Percentiles rank a stretch among this genome's conserved stretches.
phyloP scores from a whole-genome alignment of 345 rosid genomes.

The Moricandia moricandioides region DNA sequence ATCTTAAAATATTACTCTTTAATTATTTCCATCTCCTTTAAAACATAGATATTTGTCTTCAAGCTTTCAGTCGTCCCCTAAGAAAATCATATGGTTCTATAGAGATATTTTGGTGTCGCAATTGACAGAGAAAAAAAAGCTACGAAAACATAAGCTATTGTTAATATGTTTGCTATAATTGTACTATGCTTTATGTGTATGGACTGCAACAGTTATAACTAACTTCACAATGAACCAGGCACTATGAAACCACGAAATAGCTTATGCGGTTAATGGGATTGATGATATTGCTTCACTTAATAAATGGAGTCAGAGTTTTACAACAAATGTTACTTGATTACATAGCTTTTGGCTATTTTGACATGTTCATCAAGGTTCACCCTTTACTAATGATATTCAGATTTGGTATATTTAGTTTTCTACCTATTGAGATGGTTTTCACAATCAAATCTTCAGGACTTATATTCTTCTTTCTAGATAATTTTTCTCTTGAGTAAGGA shows the following conservation, averaged over 20 bases:
- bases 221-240: background rate
- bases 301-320: background rate
- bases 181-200: background rate
- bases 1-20: too few species aligned
- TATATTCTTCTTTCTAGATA: too few species aligned
- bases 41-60: background rate
- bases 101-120: constrained; percentile 93
- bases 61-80: background rate
- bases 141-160: constrained; percentile 14
- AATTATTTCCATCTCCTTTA: background rate
- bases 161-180: background rate
- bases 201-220: background rate
- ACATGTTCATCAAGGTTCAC: background rate
- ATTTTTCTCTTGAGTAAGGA: background rate
- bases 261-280: background rate
- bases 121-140: constrained; percentile 94
- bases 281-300: background rate
- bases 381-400: background rate
- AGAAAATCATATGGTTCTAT: background rate
- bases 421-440: background rate
- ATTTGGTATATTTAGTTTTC: background rate
- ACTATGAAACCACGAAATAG: background rate
- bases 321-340: background rate
- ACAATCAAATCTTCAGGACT: background rate
- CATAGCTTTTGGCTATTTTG: background rate